Percentiles rank a stretch among this genome's conserved stretches.
Evolutionary conservation across 495 filamentous ascomycete genomes (phyloP).

Genomic region (Aspergillus sparsus): DNA sequence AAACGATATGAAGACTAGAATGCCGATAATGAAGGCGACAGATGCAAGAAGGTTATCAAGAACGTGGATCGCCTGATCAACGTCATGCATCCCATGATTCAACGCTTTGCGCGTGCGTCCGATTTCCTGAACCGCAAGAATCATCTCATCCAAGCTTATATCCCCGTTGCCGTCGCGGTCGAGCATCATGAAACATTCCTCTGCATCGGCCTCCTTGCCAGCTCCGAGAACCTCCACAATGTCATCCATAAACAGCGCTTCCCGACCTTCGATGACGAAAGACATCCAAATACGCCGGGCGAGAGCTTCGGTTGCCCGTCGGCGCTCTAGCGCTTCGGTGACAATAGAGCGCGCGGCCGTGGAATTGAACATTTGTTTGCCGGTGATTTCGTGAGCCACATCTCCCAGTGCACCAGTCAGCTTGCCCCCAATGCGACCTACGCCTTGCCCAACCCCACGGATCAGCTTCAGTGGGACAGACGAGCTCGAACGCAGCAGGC

Average conservation of each 20-base stretch:
- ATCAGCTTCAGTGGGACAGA: constrained; percentile 77
- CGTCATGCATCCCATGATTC: constrained; percentile 90
- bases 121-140: constrained; percentile 79
- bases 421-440: constrained; percentile 85
- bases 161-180: constrained; percentile 92
- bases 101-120: constrained; percentile 83
- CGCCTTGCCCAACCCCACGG: constrained; percentile 60
- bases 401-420: constrained; percentile 91
- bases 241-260: constrained; percentile 77
- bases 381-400: constrained; percentile 89
- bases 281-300: constrained; percentile 97
- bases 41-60: constrained; percentile 80
- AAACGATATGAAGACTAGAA: constrained; percentile 90
- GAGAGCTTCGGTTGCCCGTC: constrained; percentile 78
- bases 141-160: constrained; percentile 92
- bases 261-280: constrained; percentile 87
- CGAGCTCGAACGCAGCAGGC: constrained; percentile 54
- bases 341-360: constrained; percentile 86
- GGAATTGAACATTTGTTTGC: constrained; percentile 91
- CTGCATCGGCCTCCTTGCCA: constrained; percentile 68
- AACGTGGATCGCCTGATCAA: constrained; percentile 89
- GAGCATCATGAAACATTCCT: constrained; percentile 76
- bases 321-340: constrained; percentile 82
- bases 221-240: constrained; percentile 82
- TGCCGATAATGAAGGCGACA: constrained; percentile 73